These are phyloP conservation scores for Plasmodium coatneyi DNA, from an alignment of 169 alveolate genomes.

Conservation along the genomic window DNA sequence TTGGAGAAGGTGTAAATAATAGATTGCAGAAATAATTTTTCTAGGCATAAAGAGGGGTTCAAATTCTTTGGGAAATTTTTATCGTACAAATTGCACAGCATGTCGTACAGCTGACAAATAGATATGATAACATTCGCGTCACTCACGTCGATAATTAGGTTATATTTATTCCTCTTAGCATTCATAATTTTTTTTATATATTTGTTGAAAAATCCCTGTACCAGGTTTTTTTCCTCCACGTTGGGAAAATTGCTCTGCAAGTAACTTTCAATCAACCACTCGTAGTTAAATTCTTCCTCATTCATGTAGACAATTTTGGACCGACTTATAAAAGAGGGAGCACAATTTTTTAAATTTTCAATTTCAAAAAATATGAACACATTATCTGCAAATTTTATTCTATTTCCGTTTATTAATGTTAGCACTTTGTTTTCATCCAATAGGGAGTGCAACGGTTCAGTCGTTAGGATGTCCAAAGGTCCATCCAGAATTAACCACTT, in stretches of 20 bases:
- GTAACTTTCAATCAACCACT: conserved; percentile 70
- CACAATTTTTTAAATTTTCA: conserved; percentile 95
- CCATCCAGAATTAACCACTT: conserved; percentile 99
- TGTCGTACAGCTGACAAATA: conserved; percentile 69
- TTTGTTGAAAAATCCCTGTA: conserved; percentile 73
- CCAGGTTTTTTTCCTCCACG: conserved; percentile 59
- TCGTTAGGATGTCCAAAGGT: conserved; percentile 99
- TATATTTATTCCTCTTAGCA: conserved; percentile 49
- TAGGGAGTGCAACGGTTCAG: conserved; percentile 98
- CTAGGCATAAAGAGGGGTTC: conserved; percentile 69
- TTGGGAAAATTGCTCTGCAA: conserved; percentile 23
- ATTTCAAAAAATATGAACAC: conserved; percentile 91
- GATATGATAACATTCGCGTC: conserved; percentile 72
- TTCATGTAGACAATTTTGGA: conserved; percentile 99
- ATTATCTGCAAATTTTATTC: conserved; percentile 91
- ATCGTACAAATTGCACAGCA: conserved; percentile 71
- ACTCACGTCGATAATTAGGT: conserved; percentile 68
- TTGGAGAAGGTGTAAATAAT: conserved; percentile 63
- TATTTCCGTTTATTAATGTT: conserved; percentile 97
- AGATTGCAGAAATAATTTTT: conserved; percentile 71
- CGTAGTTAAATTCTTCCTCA: conserved; percentile 91
- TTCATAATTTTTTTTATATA: conserved; percentile 73
- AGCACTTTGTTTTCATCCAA: conserved; percentile 97
- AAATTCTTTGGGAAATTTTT: conserved; percentile 68
- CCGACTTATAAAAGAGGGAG: conserved; percentile 98